These are phyloP conservation scores for Carallia pectinifolia DNA, from an alignment of 345 rosid genomes.

Conservation along the genomic window DNA sequence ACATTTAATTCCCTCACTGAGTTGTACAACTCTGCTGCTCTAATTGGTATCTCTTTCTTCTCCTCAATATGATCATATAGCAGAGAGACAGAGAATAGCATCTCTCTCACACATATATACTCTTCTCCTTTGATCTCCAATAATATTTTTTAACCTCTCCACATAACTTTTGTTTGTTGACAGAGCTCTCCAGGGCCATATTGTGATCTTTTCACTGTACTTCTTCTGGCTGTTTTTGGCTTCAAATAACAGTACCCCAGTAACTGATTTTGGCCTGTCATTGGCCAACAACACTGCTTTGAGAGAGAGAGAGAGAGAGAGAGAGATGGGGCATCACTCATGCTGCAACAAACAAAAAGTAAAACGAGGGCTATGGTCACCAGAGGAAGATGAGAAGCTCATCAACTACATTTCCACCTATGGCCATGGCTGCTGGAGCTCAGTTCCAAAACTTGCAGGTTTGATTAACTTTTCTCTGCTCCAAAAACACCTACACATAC, in stretches of 20 bases:
- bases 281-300: slow-evolving; percentile 13
- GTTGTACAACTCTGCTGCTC: neutral
- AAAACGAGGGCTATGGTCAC: slow-evolving; percentile 98
- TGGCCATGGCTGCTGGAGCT: slow-evolving; percentile 99
- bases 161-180: no score
- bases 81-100: no score
- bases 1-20: slow-evolving; percentile 32
- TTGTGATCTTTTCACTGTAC: no score
- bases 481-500: no score
- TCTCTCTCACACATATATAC: no score
- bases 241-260: slow-evolving; percentile 14
- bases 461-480: no score
- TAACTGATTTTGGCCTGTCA: slow-evolving; percentile 30
- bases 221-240: no score
- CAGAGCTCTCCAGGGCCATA: no score
- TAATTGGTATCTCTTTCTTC: neutral
- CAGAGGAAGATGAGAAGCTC: slow-evolving; percentile 98
- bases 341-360: slow-evolving; percentile 99
- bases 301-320: neutral
- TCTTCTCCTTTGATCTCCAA: no score
- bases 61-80: neutral
- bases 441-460: slow-evolving; percentile 96
- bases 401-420: slow-evolving; percentile 77
- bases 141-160: no score
- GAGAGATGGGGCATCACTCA: slow-evolving; percentile 84